Evolutionary conservation across 257 asterid genomes (phyloP), one percentile per base, ranked within the genome.

Genomic region (Gentiana straminea): DNA sequence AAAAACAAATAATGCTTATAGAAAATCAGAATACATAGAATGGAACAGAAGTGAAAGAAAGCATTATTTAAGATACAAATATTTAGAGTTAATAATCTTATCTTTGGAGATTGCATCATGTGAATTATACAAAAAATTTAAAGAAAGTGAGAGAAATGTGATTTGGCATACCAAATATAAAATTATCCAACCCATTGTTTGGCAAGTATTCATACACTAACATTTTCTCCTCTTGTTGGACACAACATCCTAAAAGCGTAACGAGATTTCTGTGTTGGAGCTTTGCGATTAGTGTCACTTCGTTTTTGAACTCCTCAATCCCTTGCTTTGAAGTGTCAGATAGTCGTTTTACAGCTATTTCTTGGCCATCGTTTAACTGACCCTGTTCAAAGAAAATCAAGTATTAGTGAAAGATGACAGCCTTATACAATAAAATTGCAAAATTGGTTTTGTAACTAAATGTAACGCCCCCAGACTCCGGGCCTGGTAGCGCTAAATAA

Each of bases 211-310:
- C 77, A 32, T 72, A 72, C 3, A 72, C 54, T 45, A 72, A 61
- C 57, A 72, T 68, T 59, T 72, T 72, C 68, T 72, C 74, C 53
- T 64, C 65, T 1, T 39, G 51, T 38, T 72, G 59, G 39, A 68
- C 13, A 45, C 77, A 72, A 45, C 70, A 72, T 36, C 73, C 77
- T 11, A 59, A 54, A 43, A 72, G 73, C 49, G 63, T 67, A 24
- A 68, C 74, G 47, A 72, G 77, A 51, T 72, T 72, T 37, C 74
- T 59, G 2, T 72, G 77, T 39, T 72, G 77, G 10, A 72, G 65
- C 47, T 51, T 67, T 45, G 74, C 68, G 43, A 68, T 72, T 48
- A 72, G 62, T 5, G 64, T 57, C 33, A 62, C 77, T 61, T 72
- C 77, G 49, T 64, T 72, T 51, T 68, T 67, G 70, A 72, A 68